Percentiles rank a stretch among this genome's conserved stretches.
Evolutionary conservation across 352 stramenopile genomes (phyloP).

Genomic region (Phytophthora lateralis): DNA sequence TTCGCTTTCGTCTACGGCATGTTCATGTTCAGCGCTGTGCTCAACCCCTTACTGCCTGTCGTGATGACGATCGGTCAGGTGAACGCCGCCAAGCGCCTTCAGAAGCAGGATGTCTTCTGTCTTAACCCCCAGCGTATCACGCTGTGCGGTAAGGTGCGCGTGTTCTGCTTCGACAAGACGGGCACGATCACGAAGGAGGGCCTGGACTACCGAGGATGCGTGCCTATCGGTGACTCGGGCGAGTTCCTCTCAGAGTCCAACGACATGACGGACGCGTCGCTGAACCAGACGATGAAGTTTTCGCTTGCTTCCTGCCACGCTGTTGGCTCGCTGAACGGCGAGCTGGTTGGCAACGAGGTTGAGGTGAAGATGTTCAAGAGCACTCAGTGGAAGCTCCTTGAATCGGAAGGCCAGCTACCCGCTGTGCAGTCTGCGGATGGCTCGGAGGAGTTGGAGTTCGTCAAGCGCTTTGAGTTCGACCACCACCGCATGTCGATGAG

Average conservation of each 20-base stretch:
- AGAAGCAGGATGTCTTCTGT: conserved; percentile 77
- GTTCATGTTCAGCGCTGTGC: conserved; percentile 79
- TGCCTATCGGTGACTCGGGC: conserved; percentile 50
- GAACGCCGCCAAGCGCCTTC: conserved; percentile 82
- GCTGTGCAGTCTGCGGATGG: conserved; percentile 51
- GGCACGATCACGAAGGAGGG: conserved; percentile 92
- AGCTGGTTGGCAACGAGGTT: conserved; percentile 88
- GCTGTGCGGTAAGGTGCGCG: conserved; percentile 89
- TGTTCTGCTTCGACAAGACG: conserved; percentile 94
- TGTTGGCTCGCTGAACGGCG: conserved; percentile 65
- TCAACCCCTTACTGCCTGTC: conserved; percentile 88
- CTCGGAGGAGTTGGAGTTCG: conserved; percentile 59
- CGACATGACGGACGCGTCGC: conserved; percentile 50
- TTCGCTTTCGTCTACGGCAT: conserved; percentile 78
- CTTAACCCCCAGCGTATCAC: conserved; percentile 86
- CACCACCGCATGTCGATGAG: conserved; percentile 92
- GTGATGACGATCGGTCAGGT: conserved; percentile 90
- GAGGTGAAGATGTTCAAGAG: conserved; percentile 89
- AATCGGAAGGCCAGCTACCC: conserved; percentile 50
- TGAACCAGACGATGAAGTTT: conserved; percentile 58
- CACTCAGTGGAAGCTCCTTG: conserved; percentile 69
- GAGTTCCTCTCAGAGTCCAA: conserved; percentile 58
- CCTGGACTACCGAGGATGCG: conserved; percentile 78
- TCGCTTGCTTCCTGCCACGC: conserved; percentile 86
- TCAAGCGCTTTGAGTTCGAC: conserved; percentile 94